These are phyloP conservation scores for Microsporum audouinii DNA, from an alignment of 2,329 filamentous ascomycete species.

Conservation along the genomic window DNA sequence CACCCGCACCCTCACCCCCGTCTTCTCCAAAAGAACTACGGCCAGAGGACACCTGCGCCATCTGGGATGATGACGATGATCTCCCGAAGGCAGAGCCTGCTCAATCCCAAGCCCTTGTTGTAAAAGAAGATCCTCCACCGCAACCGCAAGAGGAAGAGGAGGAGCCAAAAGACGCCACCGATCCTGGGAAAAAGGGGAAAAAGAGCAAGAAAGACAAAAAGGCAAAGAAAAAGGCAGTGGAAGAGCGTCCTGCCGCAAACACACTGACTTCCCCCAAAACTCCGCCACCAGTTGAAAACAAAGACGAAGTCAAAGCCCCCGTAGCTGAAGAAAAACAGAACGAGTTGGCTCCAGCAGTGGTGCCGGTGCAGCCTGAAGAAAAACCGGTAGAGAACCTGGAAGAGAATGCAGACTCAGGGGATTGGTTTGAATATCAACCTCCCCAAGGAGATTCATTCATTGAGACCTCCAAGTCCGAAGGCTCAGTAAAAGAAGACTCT, in stretches of 20 bases:
- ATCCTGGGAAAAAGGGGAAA: slow-evolving; percentile 21
- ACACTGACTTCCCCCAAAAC: slow-evolving; percentile 31
- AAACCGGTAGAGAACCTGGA: not conserved
- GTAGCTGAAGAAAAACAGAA: not conserved
- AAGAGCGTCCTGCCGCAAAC: slow-evolving; percentile 19
- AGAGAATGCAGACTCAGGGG: slow-evolving; percentile 4
- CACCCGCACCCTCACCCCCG: slow-evolving; percentile 25
- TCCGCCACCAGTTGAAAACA: slow-evolving; percentile 22
- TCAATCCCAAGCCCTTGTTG: not conserved
- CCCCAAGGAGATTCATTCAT: slow-evolving; percentile 1
- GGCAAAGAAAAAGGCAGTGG: slow-evolving; percentile 14
- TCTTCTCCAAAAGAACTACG: slow-evolving; percentile 8
- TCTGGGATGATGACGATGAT: slow-evolving; percentile 2
- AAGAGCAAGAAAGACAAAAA: slow-evolving; percentile 22
- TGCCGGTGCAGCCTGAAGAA: slow-evolving; percentile 6
- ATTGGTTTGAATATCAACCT: slow-evolving; percentile 13
- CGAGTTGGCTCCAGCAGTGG: slow-evolving; percentile 9
- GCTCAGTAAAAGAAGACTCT: slow-evolving; percentile 18
- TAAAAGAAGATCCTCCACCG: slow-evolving; percentile 1
- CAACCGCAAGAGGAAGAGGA: slow-evolving; percentile 8
- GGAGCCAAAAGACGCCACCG: slow-evolving; percentile 15
- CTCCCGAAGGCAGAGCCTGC: slow-evolving; percentile 1
- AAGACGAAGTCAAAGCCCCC: slow-evolving; percentile 8
- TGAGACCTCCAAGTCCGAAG: slow-evolving; percentile 4
- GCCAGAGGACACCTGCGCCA: slow-evolving; percentile 7